Evolutionary conservation across 441 rosid species (phyloP).

Genomic region (Viola pubescens): DNA sequence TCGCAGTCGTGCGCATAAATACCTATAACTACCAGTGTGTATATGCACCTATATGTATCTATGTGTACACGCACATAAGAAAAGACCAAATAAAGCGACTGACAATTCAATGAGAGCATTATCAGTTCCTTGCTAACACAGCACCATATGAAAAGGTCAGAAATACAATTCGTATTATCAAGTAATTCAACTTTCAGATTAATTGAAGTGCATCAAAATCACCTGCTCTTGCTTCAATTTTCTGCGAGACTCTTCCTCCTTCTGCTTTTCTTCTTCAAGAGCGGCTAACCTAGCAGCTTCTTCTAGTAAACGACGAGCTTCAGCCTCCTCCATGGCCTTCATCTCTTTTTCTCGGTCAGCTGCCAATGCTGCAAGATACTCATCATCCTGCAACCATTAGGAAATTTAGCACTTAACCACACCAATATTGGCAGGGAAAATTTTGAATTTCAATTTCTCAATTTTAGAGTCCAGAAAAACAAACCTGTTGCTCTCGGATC

Average conservation of each 20-base stretch:
- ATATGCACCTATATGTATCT: too few species aligned
- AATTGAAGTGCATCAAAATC: constrained; percentile 4
- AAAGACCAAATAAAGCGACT: too few species aligned
- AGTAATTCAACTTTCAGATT: neutral
- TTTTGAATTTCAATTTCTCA: neutral
- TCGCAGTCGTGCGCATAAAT: too few species aligned
- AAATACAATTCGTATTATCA: neutral
- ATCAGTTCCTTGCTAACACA: too few species aligned
- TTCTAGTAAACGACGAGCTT: constrained; percentile 63
- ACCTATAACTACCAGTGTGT: too few species aligned
- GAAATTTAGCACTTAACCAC: constrained; percentile 9
- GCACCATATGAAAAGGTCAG: neutral
- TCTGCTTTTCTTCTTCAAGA: constrained; percentile 61
- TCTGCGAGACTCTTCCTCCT: constrained; percentile 62
- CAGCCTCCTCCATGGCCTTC: constrained; percentile 77
- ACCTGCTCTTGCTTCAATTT: constrained; percentile 90
- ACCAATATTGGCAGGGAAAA: constrained; percentile 5
- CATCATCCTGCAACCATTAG: constrained; percentile 78
- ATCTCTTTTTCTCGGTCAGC: constrained; percentile 92
- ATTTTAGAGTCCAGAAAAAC: constrained; percentile 2
- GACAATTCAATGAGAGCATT: too few species aligned
- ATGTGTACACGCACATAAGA: too few species aligned
- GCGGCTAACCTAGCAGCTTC: constrained; percentile 73
- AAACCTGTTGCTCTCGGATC: constrained; percentile 96
- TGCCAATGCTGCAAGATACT: constrained; percentile 84